Percentiles rank a stretch among this genome's conserved stretches.
These are phyloP conservation scores for Volvariella volvacea DNA, from an alignment of 1,284 basidiomycete species.

Conservation along the genomic window DNA sequence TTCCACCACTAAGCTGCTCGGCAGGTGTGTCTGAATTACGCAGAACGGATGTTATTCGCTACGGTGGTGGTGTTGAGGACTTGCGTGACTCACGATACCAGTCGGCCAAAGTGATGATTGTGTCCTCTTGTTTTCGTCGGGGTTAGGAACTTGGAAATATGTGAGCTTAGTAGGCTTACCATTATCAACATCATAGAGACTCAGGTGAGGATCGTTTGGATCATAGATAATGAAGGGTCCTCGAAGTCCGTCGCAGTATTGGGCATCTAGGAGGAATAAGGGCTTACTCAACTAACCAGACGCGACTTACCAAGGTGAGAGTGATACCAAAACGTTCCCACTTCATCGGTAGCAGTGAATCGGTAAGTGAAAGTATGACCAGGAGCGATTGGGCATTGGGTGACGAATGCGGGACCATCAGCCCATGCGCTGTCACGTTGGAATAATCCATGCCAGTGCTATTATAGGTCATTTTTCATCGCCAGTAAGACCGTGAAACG, in stretches of 20 bases:
- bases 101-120: not conserved
- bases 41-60: no score
- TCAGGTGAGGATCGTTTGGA: conserved; percentile 13
- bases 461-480: no score
- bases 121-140: conserved; percentile 6
- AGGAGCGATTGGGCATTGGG: conserved; percentile 42
- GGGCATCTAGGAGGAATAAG: no score
- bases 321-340: conserved; percentile 43
- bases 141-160: no score
- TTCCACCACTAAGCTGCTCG: no score
- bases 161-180: no score
- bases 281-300: no score
- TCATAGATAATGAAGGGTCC: conserved; percentile 21
- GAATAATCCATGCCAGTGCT: conserved; percentile 32
- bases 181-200: not conserved
- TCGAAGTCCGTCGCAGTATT: conserved; percentile 19
- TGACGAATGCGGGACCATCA: conserved; percentile 25
- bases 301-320: conserved; percentile 23
- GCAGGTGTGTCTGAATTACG: no score
- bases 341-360: conserved; percentile 24
- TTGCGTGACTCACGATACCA: not conserved
- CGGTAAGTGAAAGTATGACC: conserved; percentile 34
- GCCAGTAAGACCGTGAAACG: no score
- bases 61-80: no score
- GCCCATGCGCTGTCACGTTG: conserved; percentile 22